These are phyloP conservation scores for Plasmodium fragile DNA, from an alignment of 169 alveolate genomes.

Conservation along the genomic window DNA sequence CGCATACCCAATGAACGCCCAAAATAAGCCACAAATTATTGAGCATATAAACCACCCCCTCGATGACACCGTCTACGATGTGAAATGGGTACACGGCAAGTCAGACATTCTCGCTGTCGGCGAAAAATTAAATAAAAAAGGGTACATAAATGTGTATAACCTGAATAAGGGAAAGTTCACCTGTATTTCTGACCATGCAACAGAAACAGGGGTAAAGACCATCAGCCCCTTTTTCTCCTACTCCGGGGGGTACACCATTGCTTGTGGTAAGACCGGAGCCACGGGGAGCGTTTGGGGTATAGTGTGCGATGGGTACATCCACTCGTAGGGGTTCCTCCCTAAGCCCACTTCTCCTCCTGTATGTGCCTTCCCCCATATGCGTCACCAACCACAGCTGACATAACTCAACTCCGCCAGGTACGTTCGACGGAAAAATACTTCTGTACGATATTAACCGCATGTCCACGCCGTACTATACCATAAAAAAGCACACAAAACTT, in stretches of 20 bases:
- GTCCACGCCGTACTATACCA: slow-evolving; percentile 82
- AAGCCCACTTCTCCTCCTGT: background rate
- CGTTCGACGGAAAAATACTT: slow-evolving; percentile 89
- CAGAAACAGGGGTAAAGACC: slow-evolving; percentile 85
- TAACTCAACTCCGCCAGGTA: slow-evolving; percentile 77
- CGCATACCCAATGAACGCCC: slow-evolving; percentile 84
- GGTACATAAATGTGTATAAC: slow-evolving; percentile 87
- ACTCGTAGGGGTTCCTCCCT: background rate
- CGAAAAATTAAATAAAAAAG: slow-evolving; percentile 89
- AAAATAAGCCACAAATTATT: slow-evolving; percentile 92
- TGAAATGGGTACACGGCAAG: slow-evolving; percentile 91
- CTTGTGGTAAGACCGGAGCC: slow-evolving; percentile 33
- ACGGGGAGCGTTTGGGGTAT: background rate
- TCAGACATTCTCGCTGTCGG: slow-evolving; percentile 89
- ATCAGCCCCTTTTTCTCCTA: slow-evolving; percentile 85
- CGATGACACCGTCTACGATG: slow-evolving; percentile 90
- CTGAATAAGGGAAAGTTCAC: slow-evolving; percentile 86
- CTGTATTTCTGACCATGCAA: slow-evolving; percentile 78
- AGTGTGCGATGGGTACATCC: background rate
- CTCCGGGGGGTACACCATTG: slow-evolving; percentile 84
- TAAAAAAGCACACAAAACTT: slow-evolving; percentile 89
- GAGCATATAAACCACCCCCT: slow-evolving; percentile 88
- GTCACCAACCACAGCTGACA: background rate
- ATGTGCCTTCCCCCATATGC: background rate
- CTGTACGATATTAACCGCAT: slow-evolving; percentile 90